Base-by-base conservation (phyloP, 2,329 filamentous ascomycete species). In the Triangularia verruculosa region DNA sequence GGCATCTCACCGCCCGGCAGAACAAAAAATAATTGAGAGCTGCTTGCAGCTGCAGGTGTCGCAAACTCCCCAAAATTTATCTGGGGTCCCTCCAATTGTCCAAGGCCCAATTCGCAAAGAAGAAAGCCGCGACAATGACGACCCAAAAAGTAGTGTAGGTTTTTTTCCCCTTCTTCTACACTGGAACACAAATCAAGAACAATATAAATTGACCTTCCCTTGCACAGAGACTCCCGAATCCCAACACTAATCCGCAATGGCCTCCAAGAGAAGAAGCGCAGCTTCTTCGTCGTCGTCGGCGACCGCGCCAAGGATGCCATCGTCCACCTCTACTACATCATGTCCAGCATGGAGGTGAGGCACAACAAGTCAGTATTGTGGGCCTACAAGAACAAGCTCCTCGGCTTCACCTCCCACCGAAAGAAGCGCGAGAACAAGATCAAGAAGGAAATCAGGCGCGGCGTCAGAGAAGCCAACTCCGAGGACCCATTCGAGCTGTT, bases 341-440 rank as follows among this genome's bases (percentile, higher is more conserved):
- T 97, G 83, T 90, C 93, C 58, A 90, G 87, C 71, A 89, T 91
- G 74, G 92, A 97, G 75, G 86, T 97, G 68, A 96, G 96, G 79
- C 88, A 96, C 77, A 96, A 95, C 80, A 98, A 98, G 78, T 95
- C 91, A 12, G 93, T 99, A 2, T 82, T 99, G 11, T 99, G 95
- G 95, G 94, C 95, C 20, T 99, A 99, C 82, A 98, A 98, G 83
- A 96, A 96, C 77, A 95, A 99, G 78, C 84, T 99, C 11, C 82
- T 99, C 30, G 93, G 93, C 57, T 98, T 98, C 76, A 96, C 92
- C 30, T 93, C 84, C 55, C 70, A 99, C 78, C 91, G 95, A 61
- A 96, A 97, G 83, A 99, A 99, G 88, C 90, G 95, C 72, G 95
- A 99, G 78, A 88, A 89, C 73, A 99, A 97, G 82, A 97, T 99